Conservation (phyloP, 495 filamentous ascomycete genomes). For the Evansstolkia leycettana region DNA sequence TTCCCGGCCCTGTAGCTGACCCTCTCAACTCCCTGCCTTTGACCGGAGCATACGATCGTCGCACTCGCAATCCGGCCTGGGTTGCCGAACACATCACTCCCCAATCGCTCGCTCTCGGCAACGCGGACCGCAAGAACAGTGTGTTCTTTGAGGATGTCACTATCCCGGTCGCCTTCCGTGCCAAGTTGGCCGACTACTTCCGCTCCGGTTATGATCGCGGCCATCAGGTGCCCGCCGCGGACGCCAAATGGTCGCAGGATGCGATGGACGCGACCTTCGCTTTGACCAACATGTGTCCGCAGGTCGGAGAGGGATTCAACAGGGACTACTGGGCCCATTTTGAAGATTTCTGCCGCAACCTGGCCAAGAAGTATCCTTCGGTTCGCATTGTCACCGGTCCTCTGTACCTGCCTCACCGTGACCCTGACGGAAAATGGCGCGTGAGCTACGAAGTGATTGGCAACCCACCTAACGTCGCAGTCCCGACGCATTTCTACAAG, state of each 20-base stretch:
- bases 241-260: constrained; percentile 86
- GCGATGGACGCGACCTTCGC: constrained; percentile 93
- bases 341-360: constrained; percentile 84
- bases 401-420: constrained; percentile 74
- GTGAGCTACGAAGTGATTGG: constrained; percentile 97
- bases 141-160: constrained; percentile 67
- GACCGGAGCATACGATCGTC: constrained; percentile 80
- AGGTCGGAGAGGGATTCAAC: constrained; percentile 83
- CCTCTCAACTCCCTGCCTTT: constrained; percentile 61
- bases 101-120: constrained; percentile 57
- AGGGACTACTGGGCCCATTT: constrained; percentile 90
- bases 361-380: constrained; percentile 69
- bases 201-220: constrained; percentile 70
- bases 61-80: constrained; percentile 86
- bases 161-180: constrained; percentile 80
- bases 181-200: constrained; percentile 81
- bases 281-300: constrained; percentile 89
- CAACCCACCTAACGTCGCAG: constrained; percentile 82
- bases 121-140: constrained; percentile 76
- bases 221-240: constrained; percentile 85
- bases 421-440: constrained; percentile 85
- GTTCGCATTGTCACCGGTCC: constrained; percentile 91
- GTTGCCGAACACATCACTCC: constrained; percentile 96
- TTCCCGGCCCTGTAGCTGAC: constrained; percentile 83
- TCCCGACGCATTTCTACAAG: constrained; percentile 98